A percentile compares a stretch with the other conserved stretches of the same genome.
Evolutionary conservation across 257 asterid species (phyloP).

Genomic region (Fraxinus quadrangulata): DNA sequence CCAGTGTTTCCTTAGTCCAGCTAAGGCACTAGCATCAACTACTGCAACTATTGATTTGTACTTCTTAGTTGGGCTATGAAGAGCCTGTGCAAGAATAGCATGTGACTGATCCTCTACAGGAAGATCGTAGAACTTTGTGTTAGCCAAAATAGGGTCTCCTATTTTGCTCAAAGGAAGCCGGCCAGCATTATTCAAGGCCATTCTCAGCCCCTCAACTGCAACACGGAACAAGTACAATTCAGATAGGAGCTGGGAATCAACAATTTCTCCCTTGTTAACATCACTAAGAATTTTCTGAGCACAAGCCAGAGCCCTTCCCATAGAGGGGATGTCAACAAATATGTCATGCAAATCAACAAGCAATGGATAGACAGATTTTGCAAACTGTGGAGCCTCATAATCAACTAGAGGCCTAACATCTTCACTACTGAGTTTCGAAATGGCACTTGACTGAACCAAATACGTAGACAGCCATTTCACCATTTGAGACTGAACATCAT

Average conservation of each 20-base stretch:
- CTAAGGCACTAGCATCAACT: constrained; percentile 75
- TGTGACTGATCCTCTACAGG: constrained; percentile 72
- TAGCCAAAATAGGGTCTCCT: constrained; percentile 8
- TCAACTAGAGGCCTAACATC: constrained; percentile 41
- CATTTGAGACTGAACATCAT: constrained; percentile 61
- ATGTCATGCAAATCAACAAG: constrained; percentile 71
- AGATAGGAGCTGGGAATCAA: constrained; percentile 56
- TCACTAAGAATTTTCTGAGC: constrained; percentile 79
- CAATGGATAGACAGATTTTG: constrained; percentile 68
- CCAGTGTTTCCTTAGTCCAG: constrained; percentile 88
- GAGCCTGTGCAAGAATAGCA: constrained; percentile 80
- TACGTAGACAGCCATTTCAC: constrained; percentile 52
- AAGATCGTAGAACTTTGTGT: constrained; percentile 57
- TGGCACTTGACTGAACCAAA: constrained; percentile 38
- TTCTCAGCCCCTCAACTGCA: constrained; percentile 87
- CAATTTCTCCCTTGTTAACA: constrained; percentile 63
- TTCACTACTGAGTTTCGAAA: constrained; percentile 31
- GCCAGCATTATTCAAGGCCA: constrained; percentile 76
- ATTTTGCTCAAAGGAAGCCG: constrained; percentile 47
- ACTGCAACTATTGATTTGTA: constrained; percentile 75
- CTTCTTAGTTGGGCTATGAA: constrained; percentile 66
- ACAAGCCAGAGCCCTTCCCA: constrained; percentile 68
- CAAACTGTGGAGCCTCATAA: constrained; percentile 80
- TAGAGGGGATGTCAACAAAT: constrained; percentile 66
- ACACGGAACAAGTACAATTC: constrained; percentile 75